Evolutionary conservation across 306 rosid genomes (phyloP), one percentile per base, ranked within the genome.

Genomic region (Amphicarpaea edgeworthii): DNA sequence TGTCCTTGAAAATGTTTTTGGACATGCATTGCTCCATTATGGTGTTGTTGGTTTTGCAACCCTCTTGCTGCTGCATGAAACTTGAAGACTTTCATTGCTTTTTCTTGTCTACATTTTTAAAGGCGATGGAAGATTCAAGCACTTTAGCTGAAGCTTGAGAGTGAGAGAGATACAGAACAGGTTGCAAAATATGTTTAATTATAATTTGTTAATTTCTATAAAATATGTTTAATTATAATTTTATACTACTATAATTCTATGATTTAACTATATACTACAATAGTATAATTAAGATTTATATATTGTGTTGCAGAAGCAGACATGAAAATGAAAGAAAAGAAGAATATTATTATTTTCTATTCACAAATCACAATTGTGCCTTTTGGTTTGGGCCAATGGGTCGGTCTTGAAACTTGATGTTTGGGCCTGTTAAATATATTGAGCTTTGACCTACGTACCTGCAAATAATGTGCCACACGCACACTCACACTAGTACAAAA

Each of bases 81-180:
- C 59, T 77, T 70, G 40, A 73, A 59, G 38, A 72, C 54, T 53
- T 43, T 68, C 76, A 62, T 43, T 16, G 64, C 21, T 60, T 23
- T 42, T 9, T 26, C 43, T 12, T 15, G 14, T 21, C 54, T 11
- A 68, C 43, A 34, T 23, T 11, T 24, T 57, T 8, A 5, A 57
- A 57, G 34, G 17, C n/a, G n/a, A 17, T 57, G 7, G 63, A 23
- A 57, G 63, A 57, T 12, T 23, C 38, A 1, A 19, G 8, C 32
- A 9, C 21, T 28, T 17, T n/a, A n/a, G 23, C 55, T 16, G 21
- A 49, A 49, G 54, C 9, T n/a, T 16, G 11, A 49, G n/a, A n/a
- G n/a, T n/a, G n/a, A n/a, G n/a, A n/a, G n/a, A n/a, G 23, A 3
- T 3, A 14, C 17, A 15, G 51, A 12, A 7, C 43, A 34, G 8